Percentiles rank a stretch among this genome's conserved stretches.
Evolutionary conservation across 78 protist species (phyloP).

Genomic region (Pigoraptor vietnamica): DNA sequence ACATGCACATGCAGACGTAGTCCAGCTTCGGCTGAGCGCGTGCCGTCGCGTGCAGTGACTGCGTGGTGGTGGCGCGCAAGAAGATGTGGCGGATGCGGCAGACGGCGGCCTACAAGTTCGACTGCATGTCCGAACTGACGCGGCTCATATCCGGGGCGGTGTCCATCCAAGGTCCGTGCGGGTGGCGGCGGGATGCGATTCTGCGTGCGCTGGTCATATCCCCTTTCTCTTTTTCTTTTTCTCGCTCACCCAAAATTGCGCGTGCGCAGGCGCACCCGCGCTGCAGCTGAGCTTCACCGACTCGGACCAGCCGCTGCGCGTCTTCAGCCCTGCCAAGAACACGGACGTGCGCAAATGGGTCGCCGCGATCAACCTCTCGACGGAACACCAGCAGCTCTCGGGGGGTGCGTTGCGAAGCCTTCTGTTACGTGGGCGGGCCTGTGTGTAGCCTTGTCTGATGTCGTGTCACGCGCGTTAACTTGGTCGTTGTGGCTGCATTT

Average conservation of each 20-base stretch:
- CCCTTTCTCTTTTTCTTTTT: too few species aligned
- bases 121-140: background rate
- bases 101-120: background rate
- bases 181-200: too few species aligned
- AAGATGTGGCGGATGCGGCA: background rate
- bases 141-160: background rate
- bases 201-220: background rate
- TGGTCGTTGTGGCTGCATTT: too few species aligned
- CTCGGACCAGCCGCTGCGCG: background rate
- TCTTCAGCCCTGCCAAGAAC: background rate
- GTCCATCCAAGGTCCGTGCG: background rate
- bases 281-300: background rate
- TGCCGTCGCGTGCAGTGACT: background rate
- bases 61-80: background rate
- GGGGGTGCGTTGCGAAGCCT: too few species aligned
- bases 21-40: too few species aligned
- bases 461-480: too few species aligned
- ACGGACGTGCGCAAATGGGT: background rate
- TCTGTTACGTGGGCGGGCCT: too few species aligned
- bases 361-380: background rate
- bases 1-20: background rate
- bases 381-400: background rate
- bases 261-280: background rate
- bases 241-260: too few species aligned
- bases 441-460: too few species aligned